Conservation (phyloP, 208 protist genomes). For the Trypanosoma melophagium region DNA sequence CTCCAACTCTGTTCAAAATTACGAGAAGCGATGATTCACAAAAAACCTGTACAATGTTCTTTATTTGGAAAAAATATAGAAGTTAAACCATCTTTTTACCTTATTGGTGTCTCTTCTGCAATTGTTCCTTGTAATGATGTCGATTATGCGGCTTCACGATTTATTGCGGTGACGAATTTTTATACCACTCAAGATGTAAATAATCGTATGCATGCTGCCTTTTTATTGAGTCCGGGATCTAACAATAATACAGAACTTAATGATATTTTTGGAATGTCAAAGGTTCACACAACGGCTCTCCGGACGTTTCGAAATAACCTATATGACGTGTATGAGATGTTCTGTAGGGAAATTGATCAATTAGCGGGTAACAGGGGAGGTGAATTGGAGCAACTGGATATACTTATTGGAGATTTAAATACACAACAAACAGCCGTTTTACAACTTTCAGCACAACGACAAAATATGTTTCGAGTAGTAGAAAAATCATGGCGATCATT, state of each 20-base stretch:
- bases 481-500: slow-evolving; percentile 55
- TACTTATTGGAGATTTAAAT: slow-evolving; percentile 52
- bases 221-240: slow-evolving; percentile 18
- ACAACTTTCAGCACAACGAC: slow-evolving; percentile 38
- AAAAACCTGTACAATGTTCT: slow-evolving; percentile 4
- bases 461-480: slow-evolving; percentile 43
- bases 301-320: slow-evolving; percentile 32
- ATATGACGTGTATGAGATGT: slow-evolving; percentile 29
- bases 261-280: slow-evolving; percentile 27
- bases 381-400: slow-evolving; percentile 45
- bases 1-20: slow-evolving; percentile 24
- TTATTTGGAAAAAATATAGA: slow-evolving; percentile 45
- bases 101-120: slow-evolving; percentile 51
- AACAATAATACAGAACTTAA: slow-evolving; percentile 9
- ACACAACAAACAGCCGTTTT: slow-evolving; percentile 51
- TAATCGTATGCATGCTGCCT: slow-evolving; percentile 3
- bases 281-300: slow-evolving; percentile 38
- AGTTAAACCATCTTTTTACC: slow-evolving; percentile 56
- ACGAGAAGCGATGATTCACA: neutral
- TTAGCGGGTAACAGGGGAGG: slow-evolving; percentile 36
- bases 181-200: neutral
- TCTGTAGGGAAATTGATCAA: slow-evolving; percentile 46
- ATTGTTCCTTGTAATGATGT: slow-evolving; percentile 18
- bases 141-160: neutral
- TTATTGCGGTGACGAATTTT: slow-evolving; percentile 33